These are phyloP conservation scores for Cocos nucifera DNA, from an alignment of 176 grass and related monocot genomes.

Conservation along the genomic window DNA sequence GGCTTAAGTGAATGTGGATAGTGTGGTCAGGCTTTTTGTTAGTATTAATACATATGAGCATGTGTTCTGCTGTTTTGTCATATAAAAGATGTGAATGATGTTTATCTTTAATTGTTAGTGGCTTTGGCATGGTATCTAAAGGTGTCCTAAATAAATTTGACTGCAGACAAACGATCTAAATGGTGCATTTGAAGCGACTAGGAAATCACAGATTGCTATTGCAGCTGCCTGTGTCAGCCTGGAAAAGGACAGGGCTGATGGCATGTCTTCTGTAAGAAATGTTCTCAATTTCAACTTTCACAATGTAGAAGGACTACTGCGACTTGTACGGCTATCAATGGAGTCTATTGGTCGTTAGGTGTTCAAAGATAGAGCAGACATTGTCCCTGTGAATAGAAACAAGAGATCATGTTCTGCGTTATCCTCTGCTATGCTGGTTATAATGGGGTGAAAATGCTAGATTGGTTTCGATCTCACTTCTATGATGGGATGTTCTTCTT, in stretches of 20 bases:
- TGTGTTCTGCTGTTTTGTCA: no score
- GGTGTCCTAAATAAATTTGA: conserved; percentile 16
- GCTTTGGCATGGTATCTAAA: conserved; percentile 4
- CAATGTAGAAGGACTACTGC: conserved; percentile 58
- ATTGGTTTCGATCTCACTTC: neutral
- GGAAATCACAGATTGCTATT: conserved; percentile 53
- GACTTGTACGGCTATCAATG: conserved; percentile 60
- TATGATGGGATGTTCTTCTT: neutral
- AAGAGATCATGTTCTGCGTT: neutral
- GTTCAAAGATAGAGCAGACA: neutral
- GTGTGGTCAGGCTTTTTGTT: no score
- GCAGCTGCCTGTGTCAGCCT: conserved; percentile 32
- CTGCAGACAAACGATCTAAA: conserved; percentile 72
- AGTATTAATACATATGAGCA: no score
- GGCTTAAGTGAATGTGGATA: no score
- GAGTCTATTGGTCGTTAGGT: conserved; percentile 42
- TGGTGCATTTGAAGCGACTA: conserved; percentile 71
- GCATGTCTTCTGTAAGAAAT: conserved; percentile 51
- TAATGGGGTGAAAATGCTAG: conserved; percentile 1
- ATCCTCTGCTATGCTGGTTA: neutral
- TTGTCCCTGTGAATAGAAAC: conserved; percentile 4
- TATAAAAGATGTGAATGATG: no score
- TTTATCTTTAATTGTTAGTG: no score
- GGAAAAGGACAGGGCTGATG: conserved; percentile 23
- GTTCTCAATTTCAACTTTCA: conserved; percentile 77